Base-by-base conservation (phyloP, 345 rosid genomes). In the Citropsis articulata region DNA sequence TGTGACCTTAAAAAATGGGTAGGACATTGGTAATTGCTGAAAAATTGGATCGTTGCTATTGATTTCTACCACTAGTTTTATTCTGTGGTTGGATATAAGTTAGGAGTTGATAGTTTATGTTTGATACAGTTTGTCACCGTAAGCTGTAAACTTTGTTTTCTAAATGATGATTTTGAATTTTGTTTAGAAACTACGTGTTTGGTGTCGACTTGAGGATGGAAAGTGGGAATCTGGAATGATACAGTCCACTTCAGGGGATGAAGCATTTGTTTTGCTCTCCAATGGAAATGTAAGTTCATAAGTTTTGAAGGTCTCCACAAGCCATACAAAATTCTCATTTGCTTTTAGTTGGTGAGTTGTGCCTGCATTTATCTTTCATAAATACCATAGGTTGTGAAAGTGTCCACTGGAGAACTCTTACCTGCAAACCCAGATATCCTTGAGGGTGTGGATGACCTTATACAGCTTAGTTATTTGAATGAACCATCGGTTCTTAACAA, bases 341-440 rank as follows among this genome's bases (percentile, higher is more conserved):
- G 4, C 62, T 36, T 36, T 75, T 30, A 67, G 56, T 61, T 69
- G 71, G 73, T 65, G 74, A 71, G 73, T 85, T 80, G 70, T 82
- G 31, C 64, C 60, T 77, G 83, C 66, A 76, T 57, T 72, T 70
- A 78, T 77, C n/a, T 50, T 81, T 16, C 76, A 40, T 65, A 31
- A 4, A 74, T 75, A 64, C 79, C 28, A 12, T 83, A 97, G 98
- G 93, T 90, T 86, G 89, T 93, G 70, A 83, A 89, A 83, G 98
- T 92, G 78, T 83, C 93, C 6, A 86, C 87, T 33, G 88, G 80
- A 69, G 92, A 93, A 61, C 95, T 97, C 79, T 88, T 91, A 70
- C 99, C 99, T 73, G 93, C 99, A 81, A 97, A 94, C 84, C 98
- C 99, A 6, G 93, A 92, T 82, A 86, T 97, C 45, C 86, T 97